Evolutionary conservation across 2,329 filamentous ascomycete genomes (phyloP), one percentile per base, ranked within the genome.

Genomic region (Tolypocladium paradoxum): DNA sequence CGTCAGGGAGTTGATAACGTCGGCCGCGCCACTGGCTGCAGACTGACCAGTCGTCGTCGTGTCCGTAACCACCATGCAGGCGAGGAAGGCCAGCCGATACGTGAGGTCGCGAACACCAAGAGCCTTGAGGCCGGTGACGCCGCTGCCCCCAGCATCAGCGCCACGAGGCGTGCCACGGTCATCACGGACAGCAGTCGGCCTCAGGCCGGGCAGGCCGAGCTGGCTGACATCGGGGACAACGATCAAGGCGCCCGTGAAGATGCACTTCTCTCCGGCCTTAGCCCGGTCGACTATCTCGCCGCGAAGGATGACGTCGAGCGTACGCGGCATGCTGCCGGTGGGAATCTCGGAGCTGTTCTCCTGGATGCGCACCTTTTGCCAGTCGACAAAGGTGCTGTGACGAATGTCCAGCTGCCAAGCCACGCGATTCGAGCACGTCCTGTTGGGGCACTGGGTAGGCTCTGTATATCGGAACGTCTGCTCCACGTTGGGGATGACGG

Each of bases 291-390:
- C 93, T 74, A 99, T 96, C 68, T 99, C 93, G 64, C 93, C 93
- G 56, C 93, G 85, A 35, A 99, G 72, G 60, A 99, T 96, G 43
- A 99, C 87, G 64, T 99, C 93, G 82, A 99, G 93, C 3, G 93
- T 99, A 55, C 93, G 82, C 27, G 93, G 93, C 93, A 99, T 99
- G 72, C 91, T 96, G 52, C 93, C 93, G 0, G 93, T 99, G 0
- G 93, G 93, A 37, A 99, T 99, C 68, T 99, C 93, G 4, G 92
- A 92, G 60, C 90, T 96, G 73, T 97, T 99, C 70, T 99, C 93
- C 71, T 99, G 93, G 56, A 97, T 90, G 57, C 95, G 88, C 27
- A 97, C 90, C 69, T 97, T 97, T 68, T 99, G 93, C 93, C 93
- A 99, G 72, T 99, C 93, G 56, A 99, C 88, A 67, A 99, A 99